These are phyloP conservation scores for Silene conica DNA, from an alignment of 148 eudicot species.

Conservation along the genomic window DNA sequence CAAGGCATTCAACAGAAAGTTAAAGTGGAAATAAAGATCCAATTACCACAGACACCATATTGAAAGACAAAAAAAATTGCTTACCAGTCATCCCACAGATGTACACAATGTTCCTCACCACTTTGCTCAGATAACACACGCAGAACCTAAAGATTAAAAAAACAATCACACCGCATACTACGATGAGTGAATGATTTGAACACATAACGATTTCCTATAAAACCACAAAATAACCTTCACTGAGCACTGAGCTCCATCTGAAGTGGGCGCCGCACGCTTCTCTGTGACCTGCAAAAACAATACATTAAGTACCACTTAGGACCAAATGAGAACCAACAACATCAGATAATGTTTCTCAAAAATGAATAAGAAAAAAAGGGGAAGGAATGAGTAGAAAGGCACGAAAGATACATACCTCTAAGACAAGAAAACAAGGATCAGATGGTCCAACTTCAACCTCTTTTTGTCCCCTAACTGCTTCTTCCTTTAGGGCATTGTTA, in stretches of 20 bases:
- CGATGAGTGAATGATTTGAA: not conserved
- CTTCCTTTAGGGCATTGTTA: slow-evolving; percentile 18
- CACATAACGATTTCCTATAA: slow-evolving; percentile 10
- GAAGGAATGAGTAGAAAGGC: not conserved
- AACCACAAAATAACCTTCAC: slow-evolving; percentile 48
- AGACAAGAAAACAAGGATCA: slow-evolving; percentile 33
- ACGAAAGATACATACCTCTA: slow-evolving; percentile 23
- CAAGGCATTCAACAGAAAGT: not conserved
- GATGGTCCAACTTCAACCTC: slow-evolving; percentile 11
- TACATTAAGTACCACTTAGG: not conserved
- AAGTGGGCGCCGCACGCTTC: slow-evolving; percentile 40
- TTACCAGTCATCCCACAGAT: slow-evolving; percentile 87
- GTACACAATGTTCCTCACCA: slow-evolving; percentile 73
- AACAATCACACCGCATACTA: not conserved
- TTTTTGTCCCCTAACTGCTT: slow-evolving; percentile 10
- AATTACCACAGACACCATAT: not conserved
- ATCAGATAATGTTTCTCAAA: not conserved
- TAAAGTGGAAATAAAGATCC: not conserved
- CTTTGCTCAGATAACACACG: slow-evolving; percentile 78
- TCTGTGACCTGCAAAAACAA: slow-evolving; percentile 64
- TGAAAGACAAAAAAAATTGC: slow-evolving; percentile 7
- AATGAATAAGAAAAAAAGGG: not conserved
- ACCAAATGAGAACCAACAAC: not conserved
- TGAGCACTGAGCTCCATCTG: slow-evolving; percentile 44
- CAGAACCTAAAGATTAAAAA: slow-evolving; percentile 48